Evolutionary conservation across 2,329 filamentous ascomycete species (phyloP).

Genomic region (Talaromyces funiculosus): DNA sequence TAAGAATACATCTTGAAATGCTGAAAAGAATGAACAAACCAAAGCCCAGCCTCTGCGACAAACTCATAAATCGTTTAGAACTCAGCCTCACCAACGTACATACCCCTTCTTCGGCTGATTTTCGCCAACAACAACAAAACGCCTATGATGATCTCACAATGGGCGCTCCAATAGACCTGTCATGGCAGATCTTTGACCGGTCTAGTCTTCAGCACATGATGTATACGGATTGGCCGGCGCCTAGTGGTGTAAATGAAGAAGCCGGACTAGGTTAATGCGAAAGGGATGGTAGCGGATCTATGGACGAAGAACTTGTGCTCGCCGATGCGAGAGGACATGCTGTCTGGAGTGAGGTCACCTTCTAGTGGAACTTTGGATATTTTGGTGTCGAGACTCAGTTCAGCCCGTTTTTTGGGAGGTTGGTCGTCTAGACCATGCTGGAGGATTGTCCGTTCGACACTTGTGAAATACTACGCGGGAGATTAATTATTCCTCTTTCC

Average conservation of each 20-base stretch:
- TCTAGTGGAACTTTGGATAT: neutral
- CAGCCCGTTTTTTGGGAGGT: neutral
- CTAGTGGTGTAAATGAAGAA: neutral
- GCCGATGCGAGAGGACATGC: constrained; percentile 13
- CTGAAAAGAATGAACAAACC: constrained; percentile 10
- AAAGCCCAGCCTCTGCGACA: constrained; percentile 9
- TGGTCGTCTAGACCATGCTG: neutral
- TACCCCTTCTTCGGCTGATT: constrained; percentile 7
- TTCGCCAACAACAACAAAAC: constrained; percentile 8
- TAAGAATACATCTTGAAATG: constrained; percentile 15
- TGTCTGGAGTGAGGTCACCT: constrained; percentile 10
- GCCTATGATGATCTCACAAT: constrained; percentile 4
- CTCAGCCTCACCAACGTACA: constrained; percentile 8
- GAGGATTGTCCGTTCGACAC: constrained; percentile 3
- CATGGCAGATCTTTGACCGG: constrained; percentile 13
- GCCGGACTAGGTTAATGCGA: neutral
- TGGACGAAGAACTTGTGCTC: constrained; percentile 1
- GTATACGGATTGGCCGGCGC: constrained; percentile 8
- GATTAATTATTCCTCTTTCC: too few species aligned
- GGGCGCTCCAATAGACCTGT: constrained; percentile 8
- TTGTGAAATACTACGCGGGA: constrained; percentile 11
- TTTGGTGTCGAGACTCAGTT: neutral
- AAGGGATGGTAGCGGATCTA: constrained; percentile 8
- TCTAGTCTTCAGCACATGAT: constrained; percentile 14
- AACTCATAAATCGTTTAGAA: constrained; percentile 13